Conservation (phyloP, 83 land plant species). For the Thuja plicata region DNA sequence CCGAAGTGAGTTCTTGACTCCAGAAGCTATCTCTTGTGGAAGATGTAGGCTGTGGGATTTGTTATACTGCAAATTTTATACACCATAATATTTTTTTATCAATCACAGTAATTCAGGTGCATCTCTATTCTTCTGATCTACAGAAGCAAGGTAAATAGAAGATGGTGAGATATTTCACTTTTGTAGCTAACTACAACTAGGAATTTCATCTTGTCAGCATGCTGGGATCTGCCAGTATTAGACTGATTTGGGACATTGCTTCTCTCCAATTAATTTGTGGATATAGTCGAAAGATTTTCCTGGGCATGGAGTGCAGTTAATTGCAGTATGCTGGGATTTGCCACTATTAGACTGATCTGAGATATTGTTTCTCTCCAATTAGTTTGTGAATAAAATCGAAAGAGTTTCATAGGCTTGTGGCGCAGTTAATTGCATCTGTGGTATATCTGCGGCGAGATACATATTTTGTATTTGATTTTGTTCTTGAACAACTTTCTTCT, state of each 20-base stretch:
- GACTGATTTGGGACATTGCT: background rate
- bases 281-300: background rate
- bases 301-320: background rate
- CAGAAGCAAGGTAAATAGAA: background rate
- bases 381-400: background rate
- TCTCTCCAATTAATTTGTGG: background rate
- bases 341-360: background rate
- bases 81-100: background rate
- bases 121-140: background rate
- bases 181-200: background rate
- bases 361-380: background rate
- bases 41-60: background rate
- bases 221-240: background rate
- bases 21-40: background rate
- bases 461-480: background rate
- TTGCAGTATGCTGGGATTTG: background rate
- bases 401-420: background rate
- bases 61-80: background rate
- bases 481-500: background rate
- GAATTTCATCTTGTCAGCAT: background rate
- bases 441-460: background rate
- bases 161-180: background rate
- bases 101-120: background rate
- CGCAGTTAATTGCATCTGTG: background rate
- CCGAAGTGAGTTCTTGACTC: background rate